Evolutionary conservation across 176 grass and related monocot genomes (phyloP).

Genomic region (Zizania latifolia): DNA sequence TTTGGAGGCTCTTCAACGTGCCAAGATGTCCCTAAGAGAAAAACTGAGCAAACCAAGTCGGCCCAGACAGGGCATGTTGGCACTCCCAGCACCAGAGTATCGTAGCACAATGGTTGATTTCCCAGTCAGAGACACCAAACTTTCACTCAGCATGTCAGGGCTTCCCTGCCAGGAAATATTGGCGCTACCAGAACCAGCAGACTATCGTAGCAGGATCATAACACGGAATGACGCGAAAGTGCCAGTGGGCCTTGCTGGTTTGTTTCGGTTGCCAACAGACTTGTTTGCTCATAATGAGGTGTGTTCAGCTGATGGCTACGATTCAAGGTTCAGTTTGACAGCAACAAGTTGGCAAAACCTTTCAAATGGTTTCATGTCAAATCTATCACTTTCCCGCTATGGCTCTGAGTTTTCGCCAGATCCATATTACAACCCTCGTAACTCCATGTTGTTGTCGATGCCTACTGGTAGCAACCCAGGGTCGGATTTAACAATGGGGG

Average conservation of each 20-base stretch:
- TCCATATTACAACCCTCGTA: conserved; percentile 18
- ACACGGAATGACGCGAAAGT: conserved; percentile 31
- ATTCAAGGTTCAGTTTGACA: conserved; percentile 45
- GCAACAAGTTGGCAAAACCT: conserved; percentile 1
- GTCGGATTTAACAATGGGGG: conserved; percentile 27
- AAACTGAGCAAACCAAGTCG: conserved; percentile 38
- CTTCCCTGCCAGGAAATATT: conserved; percentile 29
- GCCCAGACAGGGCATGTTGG: conserved; percentile 28
- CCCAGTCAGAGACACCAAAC: conserved; percentile 17
- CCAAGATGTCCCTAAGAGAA: conserved; percentile 69
- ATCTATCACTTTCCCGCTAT: conserved; percentile 17
- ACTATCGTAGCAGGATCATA: conserved; percentile 16
- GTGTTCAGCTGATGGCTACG: conserved; percentile 3
- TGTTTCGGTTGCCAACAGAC: conserved; percentile 89
- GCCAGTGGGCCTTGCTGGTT: conserved; percentile 49
- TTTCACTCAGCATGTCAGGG: conserved; percentile 25
- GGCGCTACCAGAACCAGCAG: conserved; percentile 12
- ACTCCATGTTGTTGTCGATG: conserved; percentile 8
- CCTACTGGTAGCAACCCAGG: conserved; percentile 21
- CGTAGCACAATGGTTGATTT: conserved; percentile 16
- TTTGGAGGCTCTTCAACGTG: conserved; percentile 69
- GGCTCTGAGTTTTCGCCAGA: conserved; percentile 19
- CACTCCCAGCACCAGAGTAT: conserved; percentile 36
- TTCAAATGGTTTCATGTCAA: conserved; percentile 9
- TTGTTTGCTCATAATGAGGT: conserved; percentile 25